Conservation (phyloP, 768 basidiomycete genomes). For the Podaxis sp. region DNA sequence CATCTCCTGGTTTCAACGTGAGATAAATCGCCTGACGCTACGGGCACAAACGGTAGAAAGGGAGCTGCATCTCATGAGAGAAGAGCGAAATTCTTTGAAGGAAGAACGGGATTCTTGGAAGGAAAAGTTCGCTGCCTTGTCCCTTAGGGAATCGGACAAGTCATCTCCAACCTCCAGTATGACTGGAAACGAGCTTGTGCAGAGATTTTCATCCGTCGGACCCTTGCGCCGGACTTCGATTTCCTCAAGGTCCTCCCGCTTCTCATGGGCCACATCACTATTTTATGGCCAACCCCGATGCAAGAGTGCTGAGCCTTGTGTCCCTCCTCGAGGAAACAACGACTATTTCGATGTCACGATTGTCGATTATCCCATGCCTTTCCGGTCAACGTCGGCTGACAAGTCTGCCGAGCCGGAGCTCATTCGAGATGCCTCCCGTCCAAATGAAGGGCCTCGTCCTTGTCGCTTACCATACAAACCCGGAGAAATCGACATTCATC, state of each 20-base stretch:
- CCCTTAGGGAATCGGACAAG: background rate
- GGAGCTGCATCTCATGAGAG: background rate
- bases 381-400: background rate
- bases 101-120: background rate
- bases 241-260: background rate
- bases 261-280: background rate
- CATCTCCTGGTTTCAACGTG: background rate
- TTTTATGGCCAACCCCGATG: background rate
- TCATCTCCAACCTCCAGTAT: background rate
- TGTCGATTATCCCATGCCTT: background rate
- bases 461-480: background rate
- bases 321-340: background rate
- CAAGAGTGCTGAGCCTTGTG: slow-evolving; percentile 4
- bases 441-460: background rate
- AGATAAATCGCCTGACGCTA: background rate
- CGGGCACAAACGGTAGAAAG: background rate
- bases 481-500: slow-evolving; percentile 19
- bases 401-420: background rate
- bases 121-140: background rate
- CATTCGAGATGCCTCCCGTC: background rate
- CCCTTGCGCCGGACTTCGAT: background rate
- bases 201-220: background rate
- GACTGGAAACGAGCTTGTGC: background rate
- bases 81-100: background rate
- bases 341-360: slow-evolving; percentile 5